Evolutionary conservation across 2,329 filamentous ascomycete genomes (phyloP), one percentile per base, ranked within the genome.

Genomic region (Davidsoniella eucalypti): DNA sequence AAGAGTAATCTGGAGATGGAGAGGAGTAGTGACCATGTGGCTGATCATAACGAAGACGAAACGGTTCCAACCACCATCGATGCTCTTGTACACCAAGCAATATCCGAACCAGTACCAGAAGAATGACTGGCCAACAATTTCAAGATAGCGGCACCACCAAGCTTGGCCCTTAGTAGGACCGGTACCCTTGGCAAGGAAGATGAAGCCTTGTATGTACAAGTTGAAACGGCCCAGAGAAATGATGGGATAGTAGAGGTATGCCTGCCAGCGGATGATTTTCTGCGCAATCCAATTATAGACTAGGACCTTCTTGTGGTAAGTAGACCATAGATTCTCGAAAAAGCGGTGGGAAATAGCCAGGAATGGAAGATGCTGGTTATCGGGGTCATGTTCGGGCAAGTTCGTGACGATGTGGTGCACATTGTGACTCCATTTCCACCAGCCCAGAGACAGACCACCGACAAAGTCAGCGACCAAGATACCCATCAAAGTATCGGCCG

Each of bases 351-450:
- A 87, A 26, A 92, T 77, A 53, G 87, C 86, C 62, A 95, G 87
- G 62, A 94, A 82, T 2, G 88, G 88, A 64, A 94, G 76, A 62
- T 94, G 83, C 62, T 90, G 79, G 58, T 95, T 96, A 62, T 96
- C 90, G 0, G 92, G 90, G 61, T 96, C 90, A 61, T 96, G 90
- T 64, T 95, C 92, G 12, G 88, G 85, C 41, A 83, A 83, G 63
- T 96, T 96, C 16, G 92, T 96, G 48, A 96, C 83, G 57, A 96
- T 87, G 61, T 96, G 90, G 62, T 96, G 90, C 7, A 95, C 87
- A 60, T 96, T 96, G 65, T 96, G 90, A 62, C 80, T 95, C 54
- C 79, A 75, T 66, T 96, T 96, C 90, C 92, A 98, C 92, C 92
- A 98, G 42, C 90, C 86, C 49, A 94, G 67, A 23, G 87, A 94